Percentiles rank a stretch among this genome's conserved stretches.
Conservation (phyloP, 1,284 basidiomycete species). For the Microbotryomycetes sp. region DNA sequence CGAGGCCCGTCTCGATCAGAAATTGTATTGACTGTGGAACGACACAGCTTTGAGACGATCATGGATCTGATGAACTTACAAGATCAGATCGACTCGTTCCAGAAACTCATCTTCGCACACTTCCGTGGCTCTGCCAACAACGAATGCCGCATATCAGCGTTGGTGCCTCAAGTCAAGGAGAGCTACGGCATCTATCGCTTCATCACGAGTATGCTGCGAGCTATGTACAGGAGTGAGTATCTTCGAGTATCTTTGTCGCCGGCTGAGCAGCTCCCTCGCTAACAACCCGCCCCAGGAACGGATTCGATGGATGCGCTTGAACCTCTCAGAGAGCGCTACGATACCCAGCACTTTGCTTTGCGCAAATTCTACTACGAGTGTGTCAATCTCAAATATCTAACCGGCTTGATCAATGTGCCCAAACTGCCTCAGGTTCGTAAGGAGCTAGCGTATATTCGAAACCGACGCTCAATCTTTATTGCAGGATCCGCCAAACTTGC, state of each 20-base stretch:
- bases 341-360: slow-evolving; percentile 78
- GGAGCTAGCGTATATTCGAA: too few relatives aligned
- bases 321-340: slow-evolving; percentile 74
- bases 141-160: slow-evolving; percentile 85
- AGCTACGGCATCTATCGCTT: slow-evolving; percentile 96
- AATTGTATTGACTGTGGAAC: not conserved
- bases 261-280: too few relatives aligned
- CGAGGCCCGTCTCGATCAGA: not conserved
- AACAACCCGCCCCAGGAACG: slow-evolving; percentile 53
- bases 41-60: slow-evolving; percentile 80
- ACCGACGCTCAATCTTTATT: too few relatives aligned
- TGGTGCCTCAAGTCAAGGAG: slow-evolving; percentile 92
- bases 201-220: slow-evolving; percentile 92
- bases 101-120: slow-evolving; percentile 88
- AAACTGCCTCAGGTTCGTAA: slow-evolving; percentile 72
- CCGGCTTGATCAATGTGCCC: slow-evolving; percentile 89
- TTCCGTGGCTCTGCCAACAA: slow-evolving; percentile 85
- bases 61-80: slow-evolving; percentile 90
- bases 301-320: slow-evolving; percentile 78
- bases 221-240: slow-evolving; percentile 77
- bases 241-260: not conserved
- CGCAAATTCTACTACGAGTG: slow-evolving; percentile 97
- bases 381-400: slow-evolving; percentile 91
- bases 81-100: slow-evolving; percentile 95
- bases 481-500: slow-evolving; percentile 93